Evolutionary conservation across 108 stramenopile genomes (phyloP).

Genomic region (Pinguiococcus pyrenoidosus): DNA sequence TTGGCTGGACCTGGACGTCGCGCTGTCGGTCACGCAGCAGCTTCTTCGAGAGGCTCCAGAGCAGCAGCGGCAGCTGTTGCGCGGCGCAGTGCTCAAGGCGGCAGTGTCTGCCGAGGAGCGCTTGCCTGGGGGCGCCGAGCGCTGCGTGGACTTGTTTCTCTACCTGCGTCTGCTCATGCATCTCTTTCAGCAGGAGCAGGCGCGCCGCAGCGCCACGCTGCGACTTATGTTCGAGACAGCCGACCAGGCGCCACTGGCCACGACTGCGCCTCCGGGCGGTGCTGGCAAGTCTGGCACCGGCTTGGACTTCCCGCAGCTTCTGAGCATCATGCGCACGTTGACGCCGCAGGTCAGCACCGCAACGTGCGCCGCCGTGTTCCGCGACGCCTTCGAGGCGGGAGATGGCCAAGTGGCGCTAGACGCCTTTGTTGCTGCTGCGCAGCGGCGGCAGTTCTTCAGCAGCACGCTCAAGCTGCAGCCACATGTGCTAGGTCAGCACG

Average conservation of each 20-base stretch:
- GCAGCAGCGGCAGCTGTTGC: no score
- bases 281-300: no score
- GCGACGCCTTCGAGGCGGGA: background rate
- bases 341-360: background rate
- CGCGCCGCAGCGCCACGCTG: constrained; percentile 27
- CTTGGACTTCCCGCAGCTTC: background rate
- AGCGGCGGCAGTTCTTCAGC: constrained; percentile 1
- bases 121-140: constrained; percentile 4
- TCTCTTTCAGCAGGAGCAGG: constrained; percentile 15
- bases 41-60: no score
- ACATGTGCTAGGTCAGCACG: no score
- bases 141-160: constrained; percentile 4
- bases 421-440: background rate
- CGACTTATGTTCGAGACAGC: constrained; percentile 42
- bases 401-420: background rate
- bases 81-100: no score
- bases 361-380: background rate
- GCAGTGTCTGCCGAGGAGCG: no score
- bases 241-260: no score
- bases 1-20: no score
- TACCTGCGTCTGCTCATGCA: constrained; percentile 12
- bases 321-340: background rate
- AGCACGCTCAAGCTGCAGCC: background rate
- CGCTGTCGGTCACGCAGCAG: no score
- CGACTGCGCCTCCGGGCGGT: no score